phyloP scores from a whole-genome alignment of 768 basidiomycete species.

The Agrocybe praecox region DNA sequence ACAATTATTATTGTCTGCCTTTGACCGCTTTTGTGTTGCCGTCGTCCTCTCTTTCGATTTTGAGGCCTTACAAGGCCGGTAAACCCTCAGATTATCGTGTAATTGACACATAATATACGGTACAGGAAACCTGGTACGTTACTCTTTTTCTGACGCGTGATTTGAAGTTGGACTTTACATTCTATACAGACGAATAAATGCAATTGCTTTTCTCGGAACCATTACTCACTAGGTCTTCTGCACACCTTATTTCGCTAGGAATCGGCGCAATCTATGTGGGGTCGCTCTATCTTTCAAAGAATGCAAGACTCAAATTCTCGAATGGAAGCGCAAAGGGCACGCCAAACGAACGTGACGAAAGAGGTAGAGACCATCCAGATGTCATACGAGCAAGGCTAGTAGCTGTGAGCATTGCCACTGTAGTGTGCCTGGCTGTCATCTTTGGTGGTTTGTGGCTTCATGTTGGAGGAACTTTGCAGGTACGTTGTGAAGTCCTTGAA shows the following conservation, averaged over 20 bases:
- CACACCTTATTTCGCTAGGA: constrained; percentile 45
- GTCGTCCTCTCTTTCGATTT: not conserved
- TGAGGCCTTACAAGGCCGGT: not conserved
- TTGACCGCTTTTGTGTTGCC: not conserved
- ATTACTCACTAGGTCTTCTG: constrained; percentile 17
- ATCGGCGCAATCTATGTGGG: constrained; percentile 79
- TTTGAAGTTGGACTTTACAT: not conserved
- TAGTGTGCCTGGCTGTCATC: constrained; percentile 56
- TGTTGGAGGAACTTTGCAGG: constrained; percentile 22
- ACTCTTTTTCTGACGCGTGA: not conserved
- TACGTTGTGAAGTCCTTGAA: constrained; percentile 11
- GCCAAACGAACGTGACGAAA: constrained; percentile 34
- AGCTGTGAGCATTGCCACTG: constrained; percentile 67
- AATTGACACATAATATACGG: not conserved
- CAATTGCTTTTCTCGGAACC: constrained; percentile 19
- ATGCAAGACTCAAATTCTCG: constrained; percentile 57
- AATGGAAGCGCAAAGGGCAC: constrained; percentile 3
- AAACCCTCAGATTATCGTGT: not conserved
- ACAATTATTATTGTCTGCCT: not conserved
- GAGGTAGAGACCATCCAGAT: constrained; percentile 80
- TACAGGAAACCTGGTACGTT: not conserved
- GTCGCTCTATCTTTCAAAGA: constrained; percentile 76
- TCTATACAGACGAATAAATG: constrained; percentile 1
- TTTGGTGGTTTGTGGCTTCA: constrained; percentile 39
- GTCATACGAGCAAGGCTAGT: constrained; percentile 81